Base-by-base conservation (phyloP, 2,329 filamentous ascomycete species). In the Ilyonectria mors-panacis region DNA sequence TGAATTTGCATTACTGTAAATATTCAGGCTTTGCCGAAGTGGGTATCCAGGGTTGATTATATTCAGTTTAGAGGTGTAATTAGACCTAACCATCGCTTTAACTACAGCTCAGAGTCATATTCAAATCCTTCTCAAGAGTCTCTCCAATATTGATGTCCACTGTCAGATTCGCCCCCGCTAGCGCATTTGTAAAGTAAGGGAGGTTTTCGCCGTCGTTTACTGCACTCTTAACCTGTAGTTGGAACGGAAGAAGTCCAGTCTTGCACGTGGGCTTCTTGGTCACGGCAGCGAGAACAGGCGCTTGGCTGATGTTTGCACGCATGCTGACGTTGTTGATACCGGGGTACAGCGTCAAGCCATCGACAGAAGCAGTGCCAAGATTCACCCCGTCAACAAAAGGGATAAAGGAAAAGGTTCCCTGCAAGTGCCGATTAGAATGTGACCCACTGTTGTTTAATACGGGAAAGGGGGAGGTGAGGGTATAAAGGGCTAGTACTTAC, bases 241-340 rank as follows among this genome's bases (percentile, higher is more conserved):
- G 30, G 30, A 59, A 7, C 8, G 57, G 57, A 12, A 59, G 47
- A 10, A 59, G 13, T 8, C 57, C 57, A 10, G 57, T 59, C 17
- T 59, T 35, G 33, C 57, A 59, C 13, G 48, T 51, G 7, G 57
- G 57, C 17, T 33, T 42, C 33, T 33, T 33, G 6, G 45, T 42
- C 15, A 51, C 35, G 15, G 30, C 57, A 10, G 19, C 47, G 6
- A 59, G 45, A 23, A 59, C 10, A n/a, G 47, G 44, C 6, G n/a
- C 47, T 53, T 37, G 30, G 35, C 45, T 51, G 9, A 59, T 23
- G 13, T 59, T 59, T 1, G 47, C 57, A 44, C 47, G 57, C 15
- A 59, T 51, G 10, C 44, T 50, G 10, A 48, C 47, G 17, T 59
- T 59, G 23, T 59, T 59, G 17, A 37, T n/a, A 19, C 57, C 57